Evolutionary conservation across 2,329 filamentous ascomycete genomes (phyloP), one percentile per base, ranked within the genome.

Genomic region (Biscogniauxia sp.): DNA sequence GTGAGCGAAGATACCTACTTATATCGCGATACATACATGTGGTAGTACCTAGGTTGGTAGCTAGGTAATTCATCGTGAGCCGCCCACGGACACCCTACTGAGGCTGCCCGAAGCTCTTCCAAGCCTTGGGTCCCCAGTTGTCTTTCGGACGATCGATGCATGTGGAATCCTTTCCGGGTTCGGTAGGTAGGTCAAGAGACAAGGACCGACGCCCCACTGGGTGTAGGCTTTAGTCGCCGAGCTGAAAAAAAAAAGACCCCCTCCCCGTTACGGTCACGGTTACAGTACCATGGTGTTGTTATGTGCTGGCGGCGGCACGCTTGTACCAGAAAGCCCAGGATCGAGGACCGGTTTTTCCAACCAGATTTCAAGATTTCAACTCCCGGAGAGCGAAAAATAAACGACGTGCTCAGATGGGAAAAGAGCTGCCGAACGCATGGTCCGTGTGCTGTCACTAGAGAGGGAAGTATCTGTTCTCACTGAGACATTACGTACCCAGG

Each of bases 111-210:
- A 60, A 60, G 58, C 62, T 61, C 56, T 50, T 55, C 49, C 45
- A 56, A 51, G 37, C 8, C 59, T 59, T 62, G 37, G 52, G 37
- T n/a, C 28, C 20, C 23, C 51, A 53, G 23, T 53, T 17, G 20
- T 20, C 51, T 28, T 25, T 20, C 28, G 28, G 57, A 54, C 60
- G 19, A 56, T 23, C 37, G 57, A 61, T 52, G 54, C 50, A 26
- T 57, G 55, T 59, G 62, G 63, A 61, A 57, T 57, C 50, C 26
- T 63, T 66, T 63, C 64, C 60, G 23, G 55, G 59, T 61, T 65
- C 59, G 63, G 62, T 65, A 65, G 59, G 60, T 64, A 60, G 49
- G n/a, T n/a, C n/a, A n/a, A 57, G 28, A 41, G 51, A 56, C 28
- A 58, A 37, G 37, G 37, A n/a, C 32, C 32, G 32, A 37, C 15